Base-by-base conservation (phyloP, 768 basidiomycete genomes). In the Lentinula detonsa region DNA sequence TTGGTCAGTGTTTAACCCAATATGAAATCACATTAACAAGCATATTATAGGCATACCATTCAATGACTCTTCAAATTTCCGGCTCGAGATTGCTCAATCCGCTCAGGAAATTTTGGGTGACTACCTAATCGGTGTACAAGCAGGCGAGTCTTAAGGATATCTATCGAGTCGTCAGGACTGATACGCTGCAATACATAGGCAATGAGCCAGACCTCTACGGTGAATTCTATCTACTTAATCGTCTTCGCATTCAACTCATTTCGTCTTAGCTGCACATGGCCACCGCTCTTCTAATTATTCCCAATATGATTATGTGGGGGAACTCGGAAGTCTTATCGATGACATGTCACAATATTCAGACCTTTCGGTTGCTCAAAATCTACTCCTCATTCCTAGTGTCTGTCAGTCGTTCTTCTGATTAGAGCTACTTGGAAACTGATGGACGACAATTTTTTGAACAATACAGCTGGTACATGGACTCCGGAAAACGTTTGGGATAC, bases 91-190 rank as follows among this genome's bases (percentile, higher is more conserved):
- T 42, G 81, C 80, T 23, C 74, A 80, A 64, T 72, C 74, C 53
- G 79, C 78, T 5, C 77, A 86, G 64, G 62, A 69, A 16, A 80
- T 85, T 61, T 70, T 87, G 8, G 86, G 85, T 1, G 69, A 76
- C 53, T 74, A 78, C 61, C 70, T 87, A 15, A 64, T 82, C 15
- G 85, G 82, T 0, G 67, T 84, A 16, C 81, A 85, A 65, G 75
- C 81, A 5, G 84, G 80, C 2, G 86, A 86, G 50, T 51, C 15
- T 18, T 5, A 16, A 33, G 6, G 33, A 15, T 6, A 6, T 34
- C 1, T 15, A 16, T 51, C n/a, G 13, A 51, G n/a, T 9, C n/a
- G 28, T 28, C 9, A 21, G n/a, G 5, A 18, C 34, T 51, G 15
- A 33, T 35, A 51, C 13, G 0, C 5, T 16, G 5, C 4, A 15